Evolutionary conservation across 2,329 filamentous ascomycete genomes (phyloP).

Genomic region (Cadophora gregata): DNA sequence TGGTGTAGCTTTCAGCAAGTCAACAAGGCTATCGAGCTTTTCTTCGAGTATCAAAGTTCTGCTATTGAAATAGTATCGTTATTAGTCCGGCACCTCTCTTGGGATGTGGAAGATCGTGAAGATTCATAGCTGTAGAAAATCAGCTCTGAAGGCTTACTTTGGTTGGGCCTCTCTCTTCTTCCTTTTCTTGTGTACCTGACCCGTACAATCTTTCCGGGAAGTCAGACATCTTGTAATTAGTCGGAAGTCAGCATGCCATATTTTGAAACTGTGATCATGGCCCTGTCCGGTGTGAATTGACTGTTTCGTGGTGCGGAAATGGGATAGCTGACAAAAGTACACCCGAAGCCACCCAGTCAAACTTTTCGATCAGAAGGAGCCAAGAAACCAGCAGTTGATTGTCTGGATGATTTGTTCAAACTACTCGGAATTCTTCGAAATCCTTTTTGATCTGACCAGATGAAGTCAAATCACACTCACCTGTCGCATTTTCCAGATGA

Average conservation of each 20-base stretch:
- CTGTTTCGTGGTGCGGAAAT: background rate
- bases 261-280: too few relatives aligned
- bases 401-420: background rate
- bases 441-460: background rate
- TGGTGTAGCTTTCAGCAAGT: background rate
- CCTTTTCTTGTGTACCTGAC: constrained; percentile 55
- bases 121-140: background rate
- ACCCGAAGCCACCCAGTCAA: too few relatives aligned
- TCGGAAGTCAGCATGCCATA: background rate
- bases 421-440: too few relatives aligned
- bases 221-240: background rate
- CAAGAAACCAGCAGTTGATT: background rate
- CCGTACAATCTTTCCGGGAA: constrained; percentile 54
- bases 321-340: background rate
- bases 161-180: constrained; percentile 58
- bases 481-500: background rate
- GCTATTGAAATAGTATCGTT: background rate
- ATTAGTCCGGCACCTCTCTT: background rate
- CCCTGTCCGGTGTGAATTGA: too few relatives aligned
- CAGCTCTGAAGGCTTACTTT: constrained; percentile 50
- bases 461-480: background rate
- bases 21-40: constrained; percentile 7
- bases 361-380: too few relatives aligned
- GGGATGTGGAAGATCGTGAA: background rate
- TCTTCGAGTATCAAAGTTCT: background rate